Evolutionary conservation across 1,139 yeast genomes (phyloP).

Genomic region (Candida sanyaensis): DNA sequence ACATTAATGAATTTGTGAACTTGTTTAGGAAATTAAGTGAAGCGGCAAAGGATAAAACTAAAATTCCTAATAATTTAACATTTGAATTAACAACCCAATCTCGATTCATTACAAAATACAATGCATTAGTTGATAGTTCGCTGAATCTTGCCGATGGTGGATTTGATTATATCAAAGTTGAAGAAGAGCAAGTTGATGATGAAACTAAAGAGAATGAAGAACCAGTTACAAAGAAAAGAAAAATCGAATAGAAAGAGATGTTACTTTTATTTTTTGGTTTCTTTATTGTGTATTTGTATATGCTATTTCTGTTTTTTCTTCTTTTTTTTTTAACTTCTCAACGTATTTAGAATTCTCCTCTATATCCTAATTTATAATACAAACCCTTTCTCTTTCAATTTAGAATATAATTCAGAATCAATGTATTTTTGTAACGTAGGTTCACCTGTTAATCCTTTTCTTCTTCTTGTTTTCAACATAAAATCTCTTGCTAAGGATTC

Average conservation of each 20-base stretch:
- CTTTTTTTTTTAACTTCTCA: constrained; percentile 9
- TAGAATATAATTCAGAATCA: constrained; percentile 57
- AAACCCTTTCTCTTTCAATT: constrained; percentile 51
- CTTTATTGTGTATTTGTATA: not conserved
- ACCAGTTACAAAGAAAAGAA: not conserved
- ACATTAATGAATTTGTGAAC: constrained; percentile 33
- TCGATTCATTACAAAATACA: constrained; percentile 36
- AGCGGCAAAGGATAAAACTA: constrained; percentile 14
- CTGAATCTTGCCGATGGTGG: constrained; percentile 19
- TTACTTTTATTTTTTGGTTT: not conserved
- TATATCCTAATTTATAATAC: constrained; percentile 7
- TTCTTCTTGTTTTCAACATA: constrained; percentile 80
- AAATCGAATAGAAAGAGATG: not conserved
- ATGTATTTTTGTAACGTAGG: constrained; percentile 73
- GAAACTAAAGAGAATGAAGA: not conserved
- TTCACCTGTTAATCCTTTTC: constrained; percentile 84
- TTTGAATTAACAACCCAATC: constrained; percentile 27
- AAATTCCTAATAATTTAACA: constrained; percentile 23
- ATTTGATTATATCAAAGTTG: constrained; percentile 17
- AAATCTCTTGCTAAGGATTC: constrained; percentile 83
- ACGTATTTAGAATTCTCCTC: constrained; percentile 22
- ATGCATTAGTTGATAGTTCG: constrained; percentile 25
- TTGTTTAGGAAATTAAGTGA: constrained; percentile 28
- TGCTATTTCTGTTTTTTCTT: not conserved
- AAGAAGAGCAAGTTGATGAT: not conserved